Base-by-base conservation (phyloP, 2,329 filamentous ascomycete species). In the Niveomyces coronatus region DNA sequence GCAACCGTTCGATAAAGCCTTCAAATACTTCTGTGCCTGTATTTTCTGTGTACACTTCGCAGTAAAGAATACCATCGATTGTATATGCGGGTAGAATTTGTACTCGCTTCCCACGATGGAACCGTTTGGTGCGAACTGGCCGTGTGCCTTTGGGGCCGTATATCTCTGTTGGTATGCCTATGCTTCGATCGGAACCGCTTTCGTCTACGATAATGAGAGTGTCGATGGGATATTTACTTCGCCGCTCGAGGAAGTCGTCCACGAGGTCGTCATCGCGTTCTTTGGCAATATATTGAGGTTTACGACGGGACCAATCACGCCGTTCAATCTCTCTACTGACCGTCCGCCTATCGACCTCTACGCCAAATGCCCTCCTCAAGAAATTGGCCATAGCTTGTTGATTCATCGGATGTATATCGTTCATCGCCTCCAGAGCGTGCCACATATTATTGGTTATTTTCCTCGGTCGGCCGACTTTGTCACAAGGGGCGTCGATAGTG, bases 131-230 rank as follows among this genome's bases (percentile, higher is more conserved):
- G 14, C 14, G 32, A 13, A 35, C 14, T 27, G 15, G 32, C 27
- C 32, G n/a, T n/a, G 22, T 19, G n/a, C 32, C 32, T 27, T 20
- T 35, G 24, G 22, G 32, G 18, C 22, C 22, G 32, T 35, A 35
- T 13, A 26, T 19, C 14, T 35, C 22, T 15, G 19, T 32, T 9
- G 22, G 20, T 11, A 35, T 35, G 17, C 14, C 22, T 18, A 26
- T 24, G 22, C 32, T 16, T 26, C 22, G 22, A 19, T 35, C 32
- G 22, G 7, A 16, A 26, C 32, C 32, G 18, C 22, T 35, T 18
- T 35, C 32, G 14, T 35, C 22, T 5, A 35, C 32, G 32, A 35
- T 22, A 26, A 35, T 27, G 17, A 35, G 19, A 4, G 22, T 26
- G 5, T 35, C 22, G 9, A 35, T 20, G 22, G 32, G 32, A 35